phyloP scores from a whole-genome alignment of 1,139 yeast species.

The Suhomyces guaymorum region DNA sequence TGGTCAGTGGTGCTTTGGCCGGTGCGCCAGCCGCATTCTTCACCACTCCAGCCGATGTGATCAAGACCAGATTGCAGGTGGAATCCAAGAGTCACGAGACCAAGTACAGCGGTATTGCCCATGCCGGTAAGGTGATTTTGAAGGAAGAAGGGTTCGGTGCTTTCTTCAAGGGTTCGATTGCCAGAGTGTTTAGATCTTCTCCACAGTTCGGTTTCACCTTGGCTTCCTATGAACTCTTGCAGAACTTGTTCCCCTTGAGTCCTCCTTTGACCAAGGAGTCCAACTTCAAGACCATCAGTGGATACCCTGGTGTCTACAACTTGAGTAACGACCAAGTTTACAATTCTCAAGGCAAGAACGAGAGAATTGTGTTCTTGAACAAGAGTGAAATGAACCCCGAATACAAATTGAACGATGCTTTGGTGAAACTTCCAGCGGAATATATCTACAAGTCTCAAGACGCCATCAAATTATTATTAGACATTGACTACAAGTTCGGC shows the following conservation, averaged over 20 bases:
- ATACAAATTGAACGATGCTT: conserved; percentile 33
- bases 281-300: conserved; percentile 46
- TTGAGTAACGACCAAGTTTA: conserved; percentile 50
- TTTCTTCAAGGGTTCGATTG: conserved; percentile 95
- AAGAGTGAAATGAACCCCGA: conserved; percentile 20
- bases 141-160: conserved; percentile 77
- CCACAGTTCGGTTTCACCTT: conserved; percentile 98
- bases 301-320: conserved; percentile 50
- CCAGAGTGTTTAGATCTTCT: conserved; percentile 90
- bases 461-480: conserved; percentile 60
- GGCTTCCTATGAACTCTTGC: conserved; percentile 90
- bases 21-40: conserved; percentile 98
- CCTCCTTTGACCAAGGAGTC: conserved; percentile 50
- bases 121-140: conserved; percentile 73
- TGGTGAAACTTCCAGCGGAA: conserved; percentile 46
- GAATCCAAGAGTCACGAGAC: conserved; percentile 79
- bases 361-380: conserved; percentile 42
- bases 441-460: conserved; percentile 64
- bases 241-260: conserved; percentile 45
- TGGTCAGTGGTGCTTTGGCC: conserved; percentile 89
- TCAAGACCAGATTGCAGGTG: conserved; percentile 91
- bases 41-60: conserved; percentile 95
- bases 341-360: conserved; percentile 36
- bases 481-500: conserved; percentile 62
- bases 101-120: conserved; percentile 70